Evolutionary conservation across 345 rosid genomes (phyloP).

Genomic region (Clarkia xantiana): DNA sequence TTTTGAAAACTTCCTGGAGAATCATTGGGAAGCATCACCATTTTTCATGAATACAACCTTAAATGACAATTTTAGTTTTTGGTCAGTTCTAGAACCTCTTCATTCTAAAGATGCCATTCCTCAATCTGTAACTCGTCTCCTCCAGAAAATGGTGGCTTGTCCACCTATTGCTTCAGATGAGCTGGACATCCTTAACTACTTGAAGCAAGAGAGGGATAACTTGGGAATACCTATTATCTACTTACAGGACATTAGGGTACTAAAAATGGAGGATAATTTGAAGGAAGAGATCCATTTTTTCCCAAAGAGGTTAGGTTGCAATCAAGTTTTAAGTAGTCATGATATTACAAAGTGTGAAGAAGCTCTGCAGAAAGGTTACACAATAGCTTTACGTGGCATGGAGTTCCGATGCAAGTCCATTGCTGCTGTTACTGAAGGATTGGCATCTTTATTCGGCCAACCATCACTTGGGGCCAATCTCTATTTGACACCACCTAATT

Average conservation of each 20-base stretch:
- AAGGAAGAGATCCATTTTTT: constrained; percentile 30
- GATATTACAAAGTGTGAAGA: constrained; percentile 18
- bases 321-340: constrained; percentile 1
- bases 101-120: constrained; percentile 13
- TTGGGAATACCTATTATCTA: constrained; percentile 34
- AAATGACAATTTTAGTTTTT: constrained; percentile 16
- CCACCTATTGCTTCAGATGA: constrained; percentile 45
- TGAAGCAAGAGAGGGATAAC: constrained; percentile 26
- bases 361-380: constrained; percentile 35
- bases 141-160: constrained; percentile 26
- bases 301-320: not conserved
- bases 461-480: constrained; percentile 54
- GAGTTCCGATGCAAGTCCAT: constrained; percentile 35
- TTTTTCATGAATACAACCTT: constrained; percentile 17
- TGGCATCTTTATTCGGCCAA: constrained; percentile 53
- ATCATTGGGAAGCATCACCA: constrained; percentile 38
- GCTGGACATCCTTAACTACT: constrained; percentile 29
- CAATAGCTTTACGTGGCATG: constrained; percentile 43
- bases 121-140: constrained; percentile 21
- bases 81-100: constrained; percentile 14
- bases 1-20: constrained; percentile 23
- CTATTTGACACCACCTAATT: constrained; percentile 46
- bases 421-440: constrained; percentile 29
- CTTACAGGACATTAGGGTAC: constrained; percentile 39
- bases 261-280: constrained; percentile 28